These are phyloP conservation scores for Avena eriantha DNA, from an alignment of 176 grass and related monocot species.

Conservation along the genomic window DNA sequence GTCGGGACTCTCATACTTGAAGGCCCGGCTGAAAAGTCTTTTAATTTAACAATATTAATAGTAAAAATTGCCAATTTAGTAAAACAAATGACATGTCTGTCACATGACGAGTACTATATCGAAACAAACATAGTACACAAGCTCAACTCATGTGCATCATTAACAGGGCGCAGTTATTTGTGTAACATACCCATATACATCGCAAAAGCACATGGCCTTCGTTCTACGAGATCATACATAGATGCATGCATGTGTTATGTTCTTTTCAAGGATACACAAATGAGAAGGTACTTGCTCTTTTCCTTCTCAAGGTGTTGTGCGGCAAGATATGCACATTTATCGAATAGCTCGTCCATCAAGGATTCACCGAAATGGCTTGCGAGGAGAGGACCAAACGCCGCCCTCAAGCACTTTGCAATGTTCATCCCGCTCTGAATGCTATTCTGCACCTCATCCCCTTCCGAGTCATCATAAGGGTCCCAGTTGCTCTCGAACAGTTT, in stretches of 20 bases:
- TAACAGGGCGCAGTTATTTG: not conserved
- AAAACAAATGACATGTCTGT: not conserved
- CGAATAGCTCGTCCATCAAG: constrained; percentile 44
- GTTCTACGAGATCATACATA: not conserved
- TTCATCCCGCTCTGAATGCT: constrained; percentile 16
- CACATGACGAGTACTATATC: not conserved
- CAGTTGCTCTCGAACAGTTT: constrained; percentile 38
- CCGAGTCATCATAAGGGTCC: constrained; percentile 41
- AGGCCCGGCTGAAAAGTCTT: not conserved
- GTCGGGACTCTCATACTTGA: not conserved
- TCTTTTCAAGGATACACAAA: constrained; percentile 36
- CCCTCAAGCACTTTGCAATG: not conserved
- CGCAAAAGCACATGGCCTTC: not conserved
- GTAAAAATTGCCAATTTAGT: too few species aligned
- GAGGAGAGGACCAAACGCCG: constrained; percentile 22
- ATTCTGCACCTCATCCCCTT: not conserved
- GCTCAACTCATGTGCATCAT: not conserved
- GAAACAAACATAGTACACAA: not conserved
- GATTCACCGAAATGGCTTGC: constrained; percentile 29
- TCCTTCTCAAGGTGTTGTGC: constrained; percentile 38
- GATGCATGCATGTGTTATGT: not conserved
- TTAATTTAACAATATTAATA: not conserved
- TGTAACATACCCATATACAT: not conserved
- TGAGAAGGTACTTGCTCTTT: constrained; percentile 26
- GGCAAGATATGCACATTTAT: not conserved